Evolutionary conservation across 805 yeast species (phyloP), one percentile per base, ranked within the genome.

Genomic region (Lipomyces sp.): DNA sequence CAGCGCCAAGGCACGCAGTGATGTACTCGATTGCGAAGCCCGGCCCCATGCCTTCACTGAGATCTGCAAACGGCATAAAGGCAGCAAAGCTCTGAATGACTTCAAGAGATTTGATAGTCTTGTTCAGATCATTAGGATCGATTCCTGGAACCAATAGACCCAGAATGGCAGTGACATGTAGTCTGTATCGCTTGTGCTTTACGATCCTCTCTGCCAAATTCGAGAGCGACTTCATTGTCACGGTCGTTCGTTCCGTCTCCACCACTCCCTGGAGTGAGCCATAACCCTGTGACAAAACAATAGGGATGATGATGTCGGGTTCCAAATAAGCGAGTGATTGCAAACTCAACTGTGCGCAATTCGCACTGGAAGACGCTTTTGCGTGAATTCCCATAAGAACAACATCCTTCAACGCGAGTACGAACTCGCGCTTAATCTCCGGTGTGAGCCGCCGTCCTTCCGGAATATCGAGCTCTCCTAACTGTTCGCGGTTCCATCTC

Each of bases 51-150:
- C 57, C 79, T 8, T 69, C 70, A 8, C 77, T 75, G 10, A 86
- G 62, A 60, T 84, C 87, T 26, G 72, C 70, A 54, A 89, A 74
- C 1, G 96, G 96, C 2, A 85, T 78, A 49, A 82, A 83, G 5
- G 84, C 73, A 0, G 88, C 82, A 22, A 83, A 77, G 0, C 86
- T 74, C 10, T 86, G 83, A 48, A 93, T 76, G 18, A 85, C 75
- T 51, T 82, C 78, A 36, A 90, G 68, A 0, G 95, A 77, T 45
- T 80, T 76, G 14, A 81, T 73, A 0, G 96, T 83, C 63, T 90
- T 79, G 13, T 73, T 74, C 43, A 88, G 74, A 66, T 93, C 98
- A 64, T 90, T 93, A 0, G 90, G 79, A 64, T 93, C 98, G 26
- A 93, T 81, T 28, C 93, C 96, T 0, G 89, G 86, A 6, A 89